Evolutionary conservation across 257 asterid genomes (phyloP), one percentile per base, ranked within the genome.

Genomic region (Primulina huaijiensis): DNA sequence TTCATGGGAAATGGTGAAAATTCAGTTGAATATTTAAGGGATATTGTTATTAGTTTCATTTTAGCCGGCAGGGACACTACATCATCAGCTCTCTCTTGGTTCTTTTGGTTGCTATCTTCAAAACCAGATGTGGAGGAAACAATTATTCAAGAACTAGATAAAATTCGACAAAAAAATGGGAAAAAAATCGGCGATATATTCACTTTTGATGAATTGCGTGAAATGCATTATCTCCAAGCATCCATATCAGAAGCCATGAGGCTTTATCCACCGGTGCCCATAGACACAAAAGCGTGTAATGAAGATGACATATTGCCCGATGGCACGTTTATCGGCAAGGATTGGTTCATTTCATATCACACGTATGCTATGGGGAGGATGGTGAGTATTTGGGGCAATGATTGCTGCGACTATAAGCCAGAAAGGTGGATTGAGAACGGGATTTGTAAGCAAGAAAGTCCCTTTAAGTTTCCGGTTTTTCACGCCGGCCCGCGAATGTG

Each of bases 11-110:
- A 82, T 16, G 50, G 69, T 19, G 84, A 83, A 6, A 76, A 82
- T 60, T 88, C 98, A 25, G 67, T 78, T 10, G 78, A 84, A 7
- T 89, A 78, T 60, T 85, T 93, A 0, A 76, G 99, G 78, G 97
- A 93, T 33, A 86, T 89, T n/a, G 82, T 87, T 23, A 87, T 90
- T 2, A 93, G 97, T 76, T 85, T 90, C 80, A 90, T 93, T 61
- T 72, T 93, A 73, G 99, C 99, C 0, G 99, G 99, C 8, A 78
- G 99, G 0, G 99, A 93, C 58, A 89, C 99, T 8, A 90, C 97
- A 7, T 93, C 97, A 29, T 77, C 97, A 6, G 96, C 96, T 16
- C 89, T 93, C 0, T 72, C 90, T 20, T 93, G 97, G 97, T 89
- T 93, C 77, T 87, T 93, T 53, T 90, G 96, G 96, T 46, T 93